Evolutionary conservation across 257 asterid species (phyloP), one percentile per base, ranked within the genome.

Genomic region (Solanum chaucha): DNA sequence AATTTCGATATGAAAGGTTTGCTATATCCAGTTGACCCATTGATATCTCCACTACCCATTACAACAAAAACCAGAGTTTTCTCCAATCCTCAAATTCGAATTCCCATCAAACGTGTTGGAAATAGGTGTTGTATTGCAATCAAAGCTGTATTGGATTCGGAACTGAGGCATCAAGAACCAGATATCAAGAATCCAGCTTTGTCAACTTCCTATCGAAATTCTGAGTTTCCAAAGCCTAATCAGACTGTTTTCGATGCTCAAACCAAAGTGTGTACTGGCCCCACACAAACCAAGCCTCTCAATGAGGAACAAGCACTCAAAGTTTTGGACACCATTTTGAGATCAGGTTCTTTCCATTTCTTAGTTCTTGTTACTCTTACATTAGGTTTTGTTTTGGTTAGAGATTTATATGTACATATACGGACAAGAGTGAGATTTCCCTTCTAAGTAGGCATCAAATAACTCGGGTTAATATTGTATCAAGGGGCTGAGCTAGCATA

Each of bases 251-350:
- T 95, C 87, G 99, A 97, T 35, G 99, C 99, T 24, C 99, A 95
- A 85, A 92, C 95, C 41, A 96, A 91, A 94, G 98, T 97, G 77
- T 97, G 99, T 87, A 97, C 99, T 4, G 98, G 99, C 20, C 99
- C 99, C 44, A 97, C 98, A 38, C 99, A 94, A 81, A 95, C 99
- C 87, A 94, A 88, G 93, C 98, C 99, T 78, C 99, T 97, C 51
- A 91, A 86, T 88, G 97, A 93, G 36, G 98, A 94, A 86, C 96
- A 97, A 87, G 99, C 99, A 88, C 95, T 93, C 89, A 95, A 94
- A 91, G 99, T 95, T 86, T 90, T 97, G 32, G 97, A 95, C 35
- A 94, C 98, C 41, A 95, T 97, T 86, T 88, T 95, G 24, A 94
- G 90, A 91, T 95, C 98, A 87, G 98, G 98, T 95, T 81, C 75